Evolutionary conservation across 495 filamentous ascomycete species (phyloP).

Genomic region (Penicillium parvum): DNA sequence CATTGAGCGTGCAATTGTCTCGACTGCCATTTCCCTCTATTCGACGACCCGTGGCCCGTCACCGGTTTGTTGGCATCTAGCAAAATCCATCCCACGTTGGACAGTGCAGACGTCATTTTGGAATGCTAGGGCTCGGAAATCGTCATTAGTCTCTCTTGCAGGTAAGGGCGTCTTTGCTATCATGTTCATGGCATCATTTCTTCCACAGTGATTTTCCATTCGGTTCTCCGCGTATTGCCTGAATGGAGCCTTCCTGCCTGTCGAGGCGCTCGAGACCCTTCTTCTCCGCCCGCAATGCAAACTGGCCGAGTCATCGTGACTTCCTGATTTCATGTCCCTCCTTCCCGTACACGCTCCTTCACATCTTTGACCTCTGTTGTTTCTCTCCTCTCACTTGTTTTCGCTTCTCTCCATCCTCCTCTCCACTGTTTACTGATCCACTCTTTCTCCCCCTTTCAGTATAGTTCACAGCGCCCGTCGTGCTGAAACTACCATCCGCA

Average conservation of each 20-base stretch:
- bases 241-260: slow-evolving; percentile 16
- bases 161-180: slow-evolving; percentile 18
- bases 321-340: slow-evolving; percentile 10
- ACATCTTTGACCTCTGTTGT: not conserved
- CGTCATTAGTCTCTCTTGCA: slow-evolving; percentile 24
- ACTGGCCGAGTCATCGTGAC: slow-evolving; percentile 8
- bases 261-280: slow-evolving; percentile 18
- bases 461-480: slow-evolving; percentile 24
- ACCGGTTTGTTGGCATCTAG: slow-evolving; percentile 15
- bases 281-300: slow-evolving; percentile 24
- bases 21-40: slow-evolving; percentile 7
- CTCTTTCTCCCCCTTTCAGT: slow-evolving; percentile 24
- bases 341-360: slow-evolving; percentile 2
- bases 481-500: slow-evolving; percentile 21
- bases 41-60: slow-evolving; percentile 5
- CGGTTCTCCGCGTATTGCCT: no score
- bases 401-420: not conserved
- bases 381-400: slow-evolving; percentile 1
- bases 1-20: slow-evolving; percentile 19
- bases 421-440: slow-evolving; percentile 23
- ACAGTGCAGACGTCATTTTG: slow-evolving; percentile 27
- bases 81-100: slow-evolving; percentile 24
- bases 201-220: no score
- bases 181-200: not conserved
- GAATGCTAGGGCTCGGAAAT: slow-evolving; percentile 23